A percentile compares a stretch with the other conserved stretches of the same genome.
These are phyloP conservation scores for Diutina scorzettiae DNA, from an alignment of 1,139 yeast species.

Conservation along the genomic window DNA sequence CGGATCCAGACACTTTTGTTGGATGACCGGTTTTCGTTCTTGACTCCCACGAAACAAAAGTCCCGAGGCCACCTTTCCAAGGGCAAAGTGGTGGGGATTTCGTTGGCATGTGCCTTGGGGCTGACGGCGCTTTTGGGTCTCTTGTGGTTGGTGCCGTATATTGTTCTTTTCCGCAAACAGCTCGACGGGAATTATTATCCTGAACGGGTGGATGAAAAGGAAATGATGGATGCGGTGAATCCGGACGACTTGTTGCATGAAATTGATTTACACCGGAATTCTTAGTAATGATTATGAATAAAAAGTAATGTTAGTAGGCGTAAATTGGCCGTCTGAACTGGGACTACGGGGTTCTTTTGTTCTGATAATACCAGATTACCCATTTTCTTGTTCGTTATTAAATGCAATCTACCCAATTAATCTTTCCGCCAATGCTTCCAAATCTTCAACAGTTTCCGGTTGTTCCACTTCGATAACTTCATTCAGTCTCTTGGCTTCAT, in stretches of 20 bases:
- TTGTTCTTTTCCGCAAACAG: conserved; percentile 30
- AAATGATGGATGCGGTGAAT: conserved; percentile 56
- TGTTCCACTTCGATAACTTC: conserved; percentile 62
- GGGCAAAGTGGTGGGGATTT: conserved; percentile 81
- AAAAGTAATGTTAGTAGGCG: neutral
- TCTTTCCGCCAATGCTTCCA: conserved; percentile 79
- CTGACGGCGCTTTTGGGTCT: conserved; percentile 59
- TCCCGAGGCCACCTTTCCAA: conserved; percentile 2
- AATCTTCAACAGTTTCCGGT: conserved; percentile 84
- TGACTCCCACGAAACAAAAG: neutral
- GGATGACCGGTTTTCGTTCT: conserved; percentile 19
- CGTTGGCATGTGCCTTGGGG: conserved; percentile 60
- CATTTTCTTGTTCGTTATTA: neutral
- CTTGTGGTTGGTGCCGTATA: conserved; percentile 44
- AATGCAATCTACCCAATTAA: conserved; percentile 18
- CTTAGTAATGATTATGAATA: neutral
- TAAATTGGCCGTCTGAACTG: too few species aligned
- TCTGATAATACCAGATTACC: too few species aligned
- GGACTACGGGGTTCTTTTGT: too few species aligned
- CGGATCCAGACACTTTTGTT: conserved; percentile 22
- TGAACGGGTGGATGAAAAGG: conserved; percentile 51
- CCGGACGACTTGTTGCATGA: conserved; percentile 52
- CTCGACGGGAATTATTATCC: conserved; percentile 7
- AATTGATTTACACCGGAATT: conserved; percentile 31
- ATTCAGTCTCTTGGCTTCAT: conserved; percentile 14